Conservation (phyloP, 2,329 filamentous ascomycete genomes). For the Alternaria burnsii region DNA sequence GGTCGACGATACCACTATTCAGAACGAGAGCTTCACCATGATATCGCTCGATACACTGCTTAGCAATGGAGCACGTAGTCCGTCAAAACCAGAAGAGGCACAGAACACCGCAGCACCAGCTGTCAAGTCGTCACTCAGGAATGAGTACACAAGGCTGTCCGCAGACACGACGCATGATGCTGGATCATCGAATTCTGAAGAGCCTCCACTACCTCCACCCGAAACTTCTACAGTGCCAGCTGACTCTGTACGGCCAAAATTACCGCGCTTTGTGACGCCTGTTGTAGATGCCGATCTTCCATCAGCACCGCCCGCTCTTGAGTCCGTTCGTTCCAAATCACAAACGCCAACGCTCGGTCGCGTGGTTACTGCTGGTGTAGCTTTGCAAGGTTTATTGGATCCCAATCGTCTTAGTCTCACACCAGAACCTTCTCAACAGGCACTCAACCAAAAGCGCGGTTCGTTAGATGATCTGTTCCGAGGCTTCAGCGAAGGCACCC, state of each 20-base stretch:
- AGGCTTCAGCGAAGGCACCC: constrained; percentile 51
- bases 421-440: constrained; percentile 35
- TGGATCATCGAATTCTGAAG: constrained; percentile 2
- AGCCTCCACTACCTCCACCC: constrained; percentile 18
- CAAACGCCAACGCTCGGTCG: constrained; percentile 46
- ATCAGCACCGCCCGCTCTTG: constrained; percentile 42
- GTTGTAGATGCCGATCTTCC: constrained; percentile 36
- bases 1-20: constrained; percentile 57
- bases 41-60: constrained; percentile 59
- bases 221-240: constrained; percentile 10
- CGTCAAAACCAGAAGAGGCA: constrained; percentile 23
- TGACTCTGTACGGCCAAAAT: constrained; percentile 23
- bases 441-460: constrained; percentile 32
- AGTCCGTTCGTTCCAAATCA: constrained; percentile 31
- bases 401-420: constrained; percentile 40
- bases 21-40: constrained; percentile 62
- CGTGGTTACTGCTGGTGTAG: constrained; percentile 50
- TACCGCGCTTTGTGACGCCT: constrained; percentile 40
- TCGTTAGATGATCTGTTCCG: constrained; percentile 50
- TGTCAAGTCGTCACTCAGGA: constrained; percentile 22
- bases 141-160: constrained; percentile 23
- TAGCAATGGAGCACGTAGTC: constrained; percentile 39
- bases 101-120: constrained; percentile 12
- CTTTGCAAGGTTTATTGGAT: constrained; percentile 49
- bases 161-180: background rate